These are phyloP conservation scores for Berkeleyomyces rouxiae DNA, from an alignment of 2,329 filamentous ascomycete species.

Conservation along the genomic window DNA sequence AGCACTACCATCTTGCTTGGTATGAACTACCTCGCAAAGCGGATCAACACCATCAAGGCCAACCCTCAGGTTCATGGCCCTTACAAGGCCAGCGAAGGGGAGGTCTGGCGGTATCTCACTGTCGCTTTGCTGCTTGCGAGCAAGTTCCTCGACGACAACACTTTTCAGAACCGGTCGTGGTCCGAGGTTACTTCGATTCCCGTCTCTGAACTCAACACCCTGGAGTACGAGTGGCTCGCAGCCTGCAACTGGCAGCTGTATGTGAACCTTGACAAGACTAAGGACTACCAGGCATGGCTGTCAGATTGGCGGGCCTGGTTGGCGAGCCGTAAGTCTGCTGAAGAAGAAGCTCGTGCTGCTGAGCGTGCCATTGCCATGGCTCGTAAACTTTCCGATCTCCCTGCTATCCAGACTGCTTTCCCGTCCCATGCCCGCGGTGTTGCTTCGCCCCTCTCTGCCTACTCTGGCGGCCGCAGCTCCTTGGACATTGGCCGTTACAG, in stretches of 20 bases:
- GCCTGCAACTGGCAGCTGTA: slow-evolving; percentile 75
- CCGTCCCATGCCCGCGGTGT: slow-evolving; percentile 15
- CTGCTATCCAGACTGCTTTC: slow-evolving; percentile 27
- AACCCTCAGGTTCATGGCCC: slow-evolving; percentile 25
- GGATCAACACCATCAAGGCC: slow-evolving; percentile 57
- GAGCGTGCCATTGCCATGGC: slow-evolving; percentile 20
- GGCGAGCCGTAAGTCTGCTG: slow-evolving; percentile 35
- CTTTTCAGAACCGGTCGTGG: slow-evolving; percentile 94
- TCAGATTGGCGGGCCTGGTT: slow-evolving; percentile 44
- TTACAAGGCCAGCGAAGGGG: slow-evolving; percentile 45
- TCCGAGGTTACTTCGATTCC: slow-evolving; percentile 84
- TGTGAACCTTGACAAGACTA: slow-evolving; percentile 62
- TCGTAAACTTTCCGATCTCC: slow-evolving; percentile 33
- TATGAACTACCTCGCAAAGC: slow-evolving; percentile 73
- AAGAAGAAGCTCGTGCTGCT: slow-evolving; percentile 18
- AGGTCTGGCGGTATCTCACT: slow-evolving; percentile 77
- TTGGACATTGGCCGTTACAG: slow-evolving; percentile 24
- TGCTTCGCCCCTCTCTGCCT: slow-evolving; percentile 18
- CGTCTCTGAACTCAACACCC: slow-evolving; percentile 64
- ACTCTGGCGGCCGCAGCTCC: slow-evolving; percentile 19
- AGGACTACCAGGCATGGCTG: slow-evolving; percentile 50
- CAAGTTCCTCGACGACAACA: slow-evolving; percentile 95
- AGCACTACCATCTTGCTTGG: slow-evolving; percentile 82
- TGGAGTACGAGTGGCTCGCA: slow-evolving; percentile 77
- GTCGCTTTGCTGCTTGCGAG: slow-evolving; percentile 73